Conservation (phyloP, 305 asterid species). For the Fraxinus platypoda region DNA sequence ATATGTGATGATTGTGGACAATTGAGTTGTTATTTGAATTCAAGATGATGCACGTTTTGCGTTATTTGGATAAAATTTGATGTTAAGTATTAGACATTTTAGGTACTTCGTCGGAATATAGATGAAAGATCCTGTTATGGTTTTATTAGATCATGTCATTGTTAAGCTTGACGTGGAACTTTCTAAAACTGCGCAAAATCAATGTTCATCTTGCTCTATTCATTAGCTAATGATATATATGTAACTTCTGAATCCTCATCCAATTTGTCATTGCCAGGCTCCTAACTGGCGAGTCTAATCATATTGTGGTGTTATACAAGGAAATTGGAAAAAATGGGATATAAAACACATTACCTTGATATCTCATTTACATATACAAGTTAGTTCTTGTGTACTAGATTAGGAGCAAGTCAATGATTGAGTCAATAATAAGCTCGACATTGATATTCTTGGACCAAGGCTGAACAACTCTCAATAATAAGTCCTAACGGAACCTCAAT, state of each 20-base stretch:
- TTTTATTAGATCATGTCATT: neutral
- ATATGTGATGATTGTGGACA: neutral
- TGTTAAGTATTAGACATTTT: neutral
- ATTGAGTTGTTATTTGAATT: neutral
- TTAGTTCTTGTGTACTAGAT: neutral
- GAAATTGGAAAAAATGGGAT: neutral
- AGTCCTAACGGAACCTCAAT: neutral
- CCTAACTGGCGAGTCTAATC: neutral
- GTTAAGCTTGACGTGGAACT: neutral
- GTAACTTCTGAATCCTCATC: neutral
- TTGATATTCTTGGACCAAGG: neutral
- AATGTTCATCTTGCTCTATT: neutral
- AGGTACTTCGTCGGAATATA: neutral
- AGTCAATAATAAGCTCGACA: neutral
- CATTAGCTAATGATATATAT: neutral
- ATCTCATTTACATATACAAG: neutral
- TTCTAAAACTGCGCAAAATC: neutral
- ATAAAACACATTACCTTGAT: neutral
- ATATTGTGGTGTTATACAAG: neutral
- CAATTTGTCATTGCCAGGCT: neutral
- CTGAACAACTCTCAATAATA: neutral
- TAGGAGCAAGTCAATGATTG: neutral
- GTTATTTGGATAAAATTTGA: neutral
- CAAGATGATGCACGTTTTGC: neutral
- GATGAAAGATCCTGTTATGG: neutral